Percentiles rank a stretch among this genome's conserved stretches.
Evolutionary conservation across 2,329 filamentous ascomycete genomes (phyloP).

Genomic region (Lithohypha guttulata): DNA sequence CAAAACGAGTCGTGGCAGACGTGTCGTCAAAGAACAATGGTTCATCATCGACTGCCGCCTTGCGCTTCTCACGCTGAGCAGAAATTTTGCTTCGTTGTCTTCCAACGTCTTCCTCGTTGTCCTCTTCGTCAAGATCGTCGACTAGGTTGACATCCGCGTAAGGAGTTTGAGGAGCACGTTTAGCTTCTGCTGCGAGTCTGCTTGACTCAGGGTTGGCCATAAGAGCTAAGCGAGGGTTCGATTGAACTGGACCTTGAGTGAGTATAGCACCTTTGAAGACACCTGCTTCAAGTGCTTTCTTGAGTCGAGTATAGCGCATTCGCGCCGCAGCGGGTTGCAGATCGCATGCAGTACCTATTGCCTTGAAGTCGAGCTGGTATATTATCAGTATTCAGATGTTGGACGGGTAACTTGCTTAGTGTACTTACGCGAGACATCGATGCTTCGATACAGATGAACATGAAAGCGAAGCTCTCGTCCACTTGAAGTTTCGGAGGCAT

Average conservation of each 20-base stretch:
- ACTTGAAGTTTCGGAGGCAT: conserved; percentile 32
- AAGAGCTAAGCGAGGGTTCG: neutral
- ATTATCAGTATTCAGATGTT: neutral
- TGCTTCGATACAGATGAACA: conserved; percentile 33
- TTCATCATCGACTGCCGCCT: neutral
- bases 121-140: neutral
- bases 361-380: conserved; percentile 31
- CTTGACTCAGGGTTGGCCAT: conserved; percentile 7
- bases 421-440: conserved; percentile 30
- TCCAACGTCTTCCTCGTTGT: neutral
- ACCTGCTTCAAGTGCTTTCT: conserved; percentile 20
- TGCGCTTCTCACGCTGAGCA: neutral
- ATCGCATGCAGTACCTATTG: conserved; percentile 26
- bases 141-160: neutral
- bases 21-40: conserved; percentile 3
- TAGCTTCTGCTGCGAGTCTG: neutral
- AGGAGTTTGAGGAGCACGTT: neutral
- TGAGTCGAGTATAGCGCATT: conserved; percentile 31
- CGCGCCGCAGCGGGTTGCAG: conserved; percentile 30
- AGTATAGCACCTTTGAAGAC: conserved; percentile 2
- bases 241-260: neutral
- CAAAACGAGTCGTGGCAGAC: neutral
- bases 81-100: too few relatives aligned
- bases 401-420: too few relatives aligned
- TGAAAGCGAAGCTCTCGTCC: conserved; percentile 32